Base-by-base conservation (phyloP, 139 green algal species). In the Picocystis salinarum region DNA sequence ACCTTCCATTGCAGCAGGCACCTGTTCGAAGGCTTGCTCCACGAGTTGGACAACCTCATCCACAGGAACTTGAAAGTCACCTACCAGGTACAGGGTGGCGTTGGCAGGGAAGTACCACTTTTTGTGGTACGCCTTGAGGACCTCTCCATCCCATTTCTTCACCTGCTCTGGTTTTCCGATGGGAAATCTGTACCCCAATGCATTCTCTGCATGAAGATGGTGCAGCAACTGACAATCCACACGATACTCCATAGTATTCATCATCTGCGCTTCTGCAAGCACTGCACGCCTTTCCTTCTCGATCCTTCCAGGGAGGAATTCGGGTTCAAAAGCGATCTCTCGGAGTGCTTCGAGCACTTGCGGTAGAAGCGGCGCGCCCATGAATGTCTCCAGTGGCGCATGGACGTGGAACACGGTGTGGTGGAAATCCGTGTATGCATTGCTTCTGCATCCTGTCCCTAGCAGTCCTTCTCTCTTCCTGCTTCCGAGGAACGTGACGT, bases 351-450 rank as follows among this genome's bases (percentile, higher is more conserved):
- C 82, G 48, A 96, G 57, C 31, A 93, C 83, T 67, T 91, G 69
- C 9, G 39, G 73, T 40, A 94, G 69, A 77, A 94, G 85, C 30
- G 74, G 62, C 42, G 67, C 40, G 5, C 66, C 63, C 1, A 58
- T 79, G 30, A 64, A 69, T 15, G 39, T 85, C 26, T 39, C 40
- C 12, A 83, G 54, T 1, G 87, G 87, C 13, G 82, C 58, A 55
- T 96, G 88, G 36, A 95, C 77, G 56, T 99, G 88, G 67, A 96
- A 99, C 15, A 99, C 88, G n/a, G 88, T 99, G 76, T 99, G 88
- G 67, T 99, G 88, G 59, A 99, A 99, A 71, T 99, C 88, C 17
- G 88, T 99, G 77, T 99, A 99, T 0, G 88, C 88, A 55, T 99
- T 99, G 39, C 75, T 83, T 23, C 88, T 67, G 1, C 79, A 73